A percentile compares a stretch with the other conserved stretches of the same genome.
Evolutionary conservation across 1,139 yeast species (phyloP).

Genomic region (Suhomyces choctaworum): DNA sequence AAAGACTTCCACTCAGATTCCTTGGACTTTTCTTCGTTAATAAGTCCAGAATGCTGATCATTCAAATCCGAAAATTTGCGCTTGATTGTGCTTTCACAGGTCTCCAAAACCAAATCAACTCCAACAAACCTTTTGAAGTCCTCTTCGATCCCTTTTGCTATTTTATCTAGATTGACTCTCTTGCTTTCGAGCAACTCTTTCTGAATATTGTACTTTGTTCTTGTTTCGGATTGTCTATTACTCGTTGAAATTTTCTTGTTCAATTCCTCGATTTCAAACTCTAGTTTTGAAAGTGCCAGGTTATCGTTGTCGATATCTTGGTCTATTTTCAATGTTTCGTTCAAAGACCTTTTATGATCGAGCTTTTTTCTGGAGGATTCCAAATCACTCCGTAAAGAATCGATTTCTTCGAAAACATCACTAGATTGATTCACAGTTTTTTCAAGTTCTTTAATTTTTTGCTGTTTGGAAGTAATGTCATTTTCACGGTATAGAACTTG

Average conservation of each 20-base stretch:
- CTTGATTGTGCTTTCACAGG: conserved; percentile 23
- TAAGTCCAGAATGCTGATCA: conserved; percentile 12
- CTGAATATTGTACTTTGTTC: conserved; percentile 16
- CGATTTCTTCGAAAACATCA: conserved; percentile 42
- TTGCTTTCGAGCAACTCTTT: conserved; percentile 17
- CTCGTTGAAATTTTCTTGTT: conserved; percentile 51
- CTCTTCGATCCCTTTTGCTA: conserved; percentile 19
- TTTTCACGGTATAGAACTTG: conserved; percentile 36
- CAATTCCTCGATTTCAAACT: conserved; percentile 54
- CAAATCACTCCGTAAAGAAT: conserved; percentile 39
- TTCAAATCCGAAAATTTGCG: conserved; percentile 13
- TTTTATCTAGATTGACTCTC: conserved; percentile 21
- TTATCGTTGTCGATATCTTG: conserved; percentile 38
- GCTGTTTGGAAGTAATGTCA: conserved; percentile 32
- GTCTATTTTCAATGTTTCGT: conserved; percentile 32
- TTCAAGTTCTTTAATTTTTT: conserved; percentile 35
- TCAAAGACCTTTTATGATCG: conserved; percentile 25
- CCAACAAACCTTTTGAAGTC: conserved; percentile 20
- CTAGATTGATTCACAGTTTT: conserved; percentile 35
- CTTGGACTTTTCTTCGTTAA: neutral
- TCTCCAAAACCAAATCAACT: conserved; percentile 23
- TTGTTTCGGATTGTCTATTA: conserved; percentile 58
- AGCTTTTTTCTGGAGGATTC: conserved; percentile 33
- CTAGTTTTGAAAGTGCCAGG: conserved; percentile 42
- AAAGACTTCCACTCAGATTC: conserved; percentile 1